phyloP scores from a whole-genome alignment of 2,329 filamentous ascomycete genomes.

The Colletotrichum liriopes region DNA sequence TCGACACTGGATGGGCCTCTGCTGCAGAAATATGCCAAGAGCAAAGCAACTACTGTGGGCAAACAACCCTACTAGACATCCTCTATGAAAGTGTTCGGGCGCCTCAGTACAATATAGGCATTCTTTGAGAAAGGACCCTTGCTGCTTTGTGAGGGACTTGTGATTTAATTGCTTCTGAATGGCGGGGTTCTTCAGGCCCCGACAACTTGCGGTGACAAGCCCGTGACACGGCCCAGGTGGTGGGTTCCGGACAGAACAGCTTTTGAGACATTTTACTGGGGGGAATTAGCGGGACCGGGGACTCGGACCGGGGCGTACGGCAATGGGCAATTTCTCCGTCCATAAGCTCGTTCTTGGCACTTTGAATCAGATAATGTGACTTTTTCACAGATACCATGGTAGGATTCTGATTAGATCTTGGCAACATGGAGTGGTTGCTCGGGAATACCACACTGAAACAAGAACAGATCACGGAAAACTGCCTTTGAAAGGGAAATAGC shows the following conservation, averaged over 20 bases:
- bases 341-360: constrained; percentile 33
- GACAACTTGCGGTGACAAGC: neutral
- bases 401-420: constrained; percentile 13
- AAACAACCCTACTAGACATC: neutral
- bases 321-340: constrained; percentile 35
- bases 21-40: neutral
- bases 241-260: constrained; percentile 16
- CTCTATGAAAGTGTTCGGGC: constrained; percentile 23
- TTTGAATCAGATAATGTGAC: constrained; percentile 32
- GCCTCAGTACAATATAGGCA: constrained; percentile 27
- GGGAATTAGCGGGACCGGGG: constrained; percentile 23
- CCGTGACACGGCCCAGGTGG: constrained; percentile 13
- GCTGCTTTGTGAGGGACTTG: neutral
- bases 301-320: constrained; percentile 22
- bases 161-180: constrained; percentile 12
- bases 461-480: neutral
- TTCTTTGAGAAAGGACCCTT: constrained; percentile 11
- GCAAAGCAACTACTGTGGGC: neutral
- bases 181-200: constrained; percentile 9
- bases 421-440: constrained; percentile 5
- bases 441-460: constrained; percentile 5
- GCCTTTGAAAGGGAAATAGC: constrained; percentile 8
- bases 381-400: neutral
- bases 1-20: neutral
- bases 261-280: constrained; percentile 24